These are phyloP conservation scores for Spathaspora arborariae DNA, from an alignment of 805 yeast species.

Conservation along the genomic window DNA sequence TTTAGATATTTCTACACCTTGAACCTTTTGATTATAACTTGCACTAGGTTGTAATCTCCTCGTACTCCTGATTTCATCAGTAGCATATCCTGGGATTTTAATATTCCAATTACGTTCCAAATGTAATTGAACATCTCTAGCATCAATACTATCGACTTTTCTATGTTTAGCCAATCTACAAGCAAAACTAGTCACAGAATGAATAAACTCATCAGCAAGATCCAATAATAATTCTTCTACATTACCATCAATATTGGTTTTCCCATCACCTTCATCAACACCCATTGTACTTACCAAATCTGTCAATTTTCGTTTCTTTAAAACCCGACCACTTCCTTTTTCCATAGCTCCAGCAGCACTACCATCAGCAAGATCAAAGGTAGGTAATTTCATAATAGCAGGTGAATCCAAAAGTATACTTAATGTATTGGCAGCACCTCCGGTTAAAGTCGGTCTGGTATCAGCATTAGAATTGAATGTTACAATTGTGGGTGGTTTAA, in stretches of 20 bases:
- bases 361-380: slow-evolving; percentile 58
- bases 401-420: slow-evolving; percentile 70
- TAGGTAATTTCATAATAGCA: slow-evolving; percentile 68
- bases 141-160: slow-evolving; percentile 81
- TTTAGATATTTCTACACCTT: slow-evolving; percentile 63
- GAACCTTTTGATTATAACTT: slow-evolving; percentile 61
- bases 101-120: slow-evolving; percentile 93
- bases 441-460: slow-evolving; percentile 73
- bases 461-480: slow-evolving; percentile 52
- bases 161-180: slow-evolving; percentile 94
- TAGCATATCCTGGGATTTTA: slow-evolving; percentile 86
- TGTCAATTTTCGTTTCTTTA: slow-evolving; percentile 83
- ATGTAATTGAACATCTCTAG: slow-evolving; percentile 86
- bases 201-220: slow-evolving; percentile 92
- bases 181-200: slow-evolving; percentile 87
- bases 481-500: slow-evolving; percentile 63
- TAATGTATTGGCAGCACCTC: slow-evolving; percentile 75
- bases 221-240: slow-evolving; percentile 89
- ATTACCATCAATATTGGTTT: slow-evolving; percentile 89
- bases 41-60: slow-evolving; percentile 68
- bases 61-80: slow-evolving; percentile 82
- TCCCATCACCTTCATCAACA: slow-evolving; percentile 86
- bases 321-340: slow-evolving; percentile 66
- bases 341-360: slow-evolving; percentile 30
- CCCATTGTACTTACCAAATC: slow-evolving; percentile 84